Percentiles rank a stretch among this genome's conserved stretches.
phyloP scores from a whole-genome alignment of 2,329 filamentous ascomycete genomes.

The Aspergillus sp. region DNA sequence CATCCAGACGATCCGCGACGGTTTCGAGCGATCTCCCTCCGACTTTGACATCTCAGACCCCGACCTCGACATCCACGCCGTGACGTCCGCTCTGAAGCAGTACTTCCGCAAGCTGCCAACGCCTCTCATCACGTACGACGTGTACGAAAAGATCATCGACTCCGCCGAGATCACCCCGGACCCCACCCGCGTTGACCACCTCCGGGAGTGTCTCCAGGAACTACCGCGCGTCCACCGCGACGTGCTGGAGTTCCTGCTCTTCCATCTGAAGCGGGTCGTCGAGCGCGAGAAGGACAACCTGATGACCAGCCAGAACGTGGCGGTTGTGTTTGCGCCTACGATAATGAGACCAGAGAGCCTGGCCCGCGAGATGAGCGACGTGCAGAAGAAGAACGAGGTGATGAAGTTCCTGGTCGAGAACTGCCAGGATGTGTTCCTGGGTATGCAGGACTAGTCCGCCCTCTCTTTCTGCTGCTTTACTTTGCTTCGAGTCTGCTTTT shows the following conservation, averaged over 20 bases:
- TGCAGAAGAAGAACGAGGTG: conserved; percentile 83
- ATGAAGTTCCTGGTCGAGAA: conserved; percentile 92
- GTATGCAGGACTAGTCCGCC: conserved; percentile 21
- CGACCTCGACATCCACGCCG: conserved; percentile 87
- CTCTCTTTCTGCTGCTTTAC: conserved; percentile 2
- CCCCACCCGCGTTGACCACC: conserved; percentile 58
- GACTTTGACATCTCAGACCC: conserved; percentile 91
- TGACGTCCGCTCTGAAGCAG: conserved; percentile 92
- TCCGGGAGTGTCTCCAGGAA: conserved; percentile 64
- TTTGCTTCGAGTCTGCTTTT: conserved; percentile 2
- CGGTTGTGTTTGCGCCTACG: conserved; percentile 94
- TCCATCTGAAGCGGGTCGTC: conserved; percentile 83
- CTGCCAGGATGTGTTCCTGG: conserved; percentile 66
- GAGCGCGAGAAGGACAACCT: conserved; percentile 74
- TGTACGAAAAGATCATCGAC: conserved; percentile 83
- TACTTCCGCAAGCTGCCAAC: conserved; percentile 91
- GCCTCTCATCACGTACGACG: conserved; percentile 81
- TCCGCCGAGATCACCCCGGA: conserved; percentile 52
- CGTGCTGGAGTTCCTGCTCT: conserved; percentile 85
- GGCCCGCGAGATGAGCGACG: conserved; percentile 91
- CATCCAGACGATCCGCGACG: conserved; percentile 80
- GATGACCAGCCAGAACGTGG: conserved; percentile 94
- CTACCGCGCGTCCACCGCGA: conserved; percentile 79
- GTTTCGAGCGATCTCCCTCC: conserved; percentile 67
- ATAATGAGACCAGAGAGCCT: conserved; percentile 89